These are phyloP conservation scores for Psilocybe subaeruginosa DNA, from an alignment of 768 basidiomycete species.

Conservation along the genomic window DNA sequence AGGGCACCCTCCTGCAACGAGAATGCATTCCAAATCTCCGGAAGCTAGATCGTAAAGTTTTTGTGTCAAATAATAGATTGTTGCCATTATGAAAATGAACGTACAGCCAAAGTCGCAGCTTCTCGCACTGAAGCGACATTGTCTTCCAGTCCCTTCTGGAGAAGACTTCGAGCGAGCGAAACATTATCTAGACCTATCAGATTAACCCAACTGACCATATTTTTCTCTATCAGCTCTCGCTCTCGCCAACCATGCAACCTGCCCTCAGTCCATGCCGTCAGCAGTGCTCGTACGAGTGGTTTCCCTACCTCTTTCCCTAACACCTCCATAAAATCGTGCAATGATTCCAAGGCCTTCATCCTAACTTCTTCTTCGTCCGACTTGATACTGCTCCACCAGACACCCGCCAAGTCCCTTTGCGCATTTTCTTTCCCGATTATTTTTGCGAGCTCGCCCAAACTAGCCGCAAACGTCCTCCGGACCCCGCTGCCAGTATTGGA, in stretches of 20 bases:
- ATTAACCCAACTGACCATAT: constrained; percentile 52
- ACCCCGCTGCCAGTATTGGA: constrained; percentile 65
- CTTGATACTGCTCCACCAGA: constrained; percentile 67
- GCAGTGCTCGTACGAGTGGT: constrained; percentile 46
- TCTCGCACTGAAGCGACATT: constrained; percentile 85
- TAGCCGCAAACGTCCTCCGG: constrained; percentile 81
- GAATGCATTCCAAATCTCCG: constrained; percentile 45
- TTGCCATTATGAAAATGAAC: constrained; percentile 32
- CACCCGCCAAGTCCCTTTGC: constrained; percentile 64
- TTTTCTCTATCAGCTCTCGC: constrained; percentile 66
- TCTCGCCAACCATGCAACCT: constrained; percentile 77
- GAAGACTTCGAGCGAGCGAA: constrained; percentile 52
- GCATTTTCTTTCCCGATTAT: constrained; percentile 79
- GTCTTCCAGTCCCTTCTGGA: constrained; percentile 71
- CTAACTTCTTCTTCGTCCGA: constrained; percentile 72
- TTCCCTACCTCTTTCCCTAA: constrained; percentile 53
- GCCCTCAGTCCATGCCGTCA: constrained; percentile 59
- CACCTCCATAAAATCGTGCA: constrained; percentile 57
- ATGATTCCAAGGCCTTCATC: constrained; percentile 68
- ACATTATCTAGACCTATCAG: constrained; percentile 43
- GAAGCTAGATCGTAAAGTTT: constrained; percentile 38
- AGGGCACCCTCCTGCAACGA: constrained; percentile 36
- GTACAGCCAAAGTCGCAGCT: constrained; percentile 65
- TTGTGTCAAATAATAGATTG: background rate
- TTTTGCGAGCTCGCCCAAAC: constrained; percentile 85